These are phyloP conservation scores for Ophiocordyceps sinensis DNA, from an alignment of 2,329 filamentous ascomycete species.

Conservation along the genomic window DNA sequence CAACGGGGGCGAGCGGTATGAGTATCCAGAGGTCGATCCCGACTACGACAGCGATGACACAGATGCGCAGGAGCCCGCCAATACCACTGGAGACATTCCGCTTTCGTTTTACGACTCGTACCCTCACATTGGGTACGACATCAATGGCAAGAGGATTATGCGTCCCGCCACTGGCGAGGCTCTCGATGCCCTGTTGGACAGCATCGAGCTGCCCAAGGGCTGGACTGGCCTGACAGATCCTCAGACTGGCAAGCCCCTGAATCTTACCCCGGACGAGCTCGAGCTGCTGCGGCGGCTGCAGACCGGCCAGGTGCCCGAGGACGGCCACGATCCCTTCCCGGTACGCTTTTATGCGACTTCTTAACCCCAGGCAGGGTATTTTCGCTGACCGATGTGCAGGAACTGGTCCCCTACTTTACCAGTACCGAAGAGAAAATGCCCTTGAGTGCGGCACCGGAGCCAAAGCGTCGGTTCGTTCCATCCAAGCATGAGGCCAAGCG, in stretches of 20 bases:
- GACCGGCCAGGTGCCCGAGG: constrained; percentile 73
- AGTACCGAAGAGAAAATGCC: constrained; percentile 88
- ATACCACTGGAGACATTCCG: constrained; percentile 93
- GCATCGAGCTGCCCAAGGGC: constrained; percentile 90
- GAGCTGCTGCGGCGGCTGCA: constrained; percentile 81
- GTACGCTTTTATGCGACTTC: constrained; percentile 25
- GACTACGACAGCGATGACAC: constrained; percentile 94
- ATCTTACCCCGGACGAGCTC: constrained; percentile 75
- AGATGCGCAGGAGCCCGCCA: constrained; percentile 62
- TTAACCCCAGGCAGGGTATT: background rate
- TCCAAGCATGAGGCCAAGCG: constrained; percentile 95
- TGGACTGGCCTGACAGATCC: constrained; percentile 96
- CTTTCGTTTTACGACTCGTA: constrained; percentile 94
- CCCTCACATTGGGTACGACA: constrained; percentile 96
- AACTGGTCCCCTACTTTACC: constrained; percentile 89
- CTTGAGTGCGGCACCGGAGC: constrained; percentile 83
- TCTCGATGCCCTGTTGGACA: constrained; percentile 83
- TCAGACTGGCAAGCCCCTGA: constrained; percentile 80
- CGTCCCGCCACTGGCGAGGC: constrained; percentile 88
- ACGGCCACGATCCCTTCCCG: constrained; percentile 86
- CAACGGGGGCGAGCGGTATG: constrained; percentile 78
- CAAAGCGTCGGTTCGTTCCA: constrained; percentile 87
- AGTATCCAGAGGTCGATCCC: constrained; percentile 88
- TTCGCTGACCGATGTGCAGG: constrained; percentile 23
- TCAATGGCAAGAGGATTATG: constrained; percentile 97